Evolutionary conservation across 2,329 filamentous ascomycete species (phyloP), one percentile per base, ranked within the genome.

Genomic region (Colletotrichum musicola): DNA sequence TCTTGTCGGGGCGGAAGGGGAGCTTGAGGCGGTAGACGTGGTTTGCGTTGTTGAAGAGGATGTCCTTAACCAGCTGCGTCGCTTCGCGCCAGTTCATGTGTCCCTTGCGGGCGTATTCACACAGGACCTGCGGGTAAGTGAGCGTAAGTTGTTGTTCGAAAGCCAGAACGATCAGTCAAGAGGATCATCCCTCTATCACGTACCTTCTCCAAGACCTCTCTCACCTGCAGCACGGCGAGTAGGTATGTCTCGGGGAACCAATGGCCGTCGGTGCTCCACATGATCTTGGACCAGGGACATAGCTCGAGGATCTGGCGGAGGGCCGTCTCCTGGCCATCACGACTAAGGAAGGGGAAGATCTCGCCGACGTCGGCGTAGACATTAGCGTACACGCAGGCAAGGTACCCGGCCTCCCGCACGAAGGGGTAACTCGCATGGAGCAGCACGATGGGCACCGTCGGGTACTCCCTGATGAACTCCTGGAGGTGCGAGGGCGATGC

Each of bases 361-460:
- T 94, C 91, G 1, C 94, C 93, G 62, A 97, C 88, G 75, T 97
- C 94, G 13, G 93, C 88, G 75, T 94, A 96, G 1, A 93, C 92
- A 74, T 97, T 95, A 25, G 87, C 83, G 75, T 94, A 96, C 22
- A 92, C 89, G 0, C 88, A 88, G 0, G 93, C 92, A 20, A 97
- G 84, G 75, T 95, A 97, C 0, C 91, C 93, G 0, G 91, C 88
- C 78, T 96, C 92, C 44, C 90, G 86, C 0, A 90, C 93, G 75
- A 92, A 96, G 0, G 94, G 94, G 76, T 97, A 97, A 2, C 92
- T 88, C 0, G 93, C 90, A 75, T 97, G 93, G 2, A 97, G 85
- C 9, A 97, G 81, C 2, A 97, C 91, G 62, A 97, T 90, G 0
- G 92, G 90, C 0, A 95, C 88, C 0, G 83, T 82, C 0, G 91